Evolutionary conservation across 148 eudicot species (phyloP), one percentile per base, ranked within the genome.

Genomic region (Chenopodium berlandieri): DNA sequence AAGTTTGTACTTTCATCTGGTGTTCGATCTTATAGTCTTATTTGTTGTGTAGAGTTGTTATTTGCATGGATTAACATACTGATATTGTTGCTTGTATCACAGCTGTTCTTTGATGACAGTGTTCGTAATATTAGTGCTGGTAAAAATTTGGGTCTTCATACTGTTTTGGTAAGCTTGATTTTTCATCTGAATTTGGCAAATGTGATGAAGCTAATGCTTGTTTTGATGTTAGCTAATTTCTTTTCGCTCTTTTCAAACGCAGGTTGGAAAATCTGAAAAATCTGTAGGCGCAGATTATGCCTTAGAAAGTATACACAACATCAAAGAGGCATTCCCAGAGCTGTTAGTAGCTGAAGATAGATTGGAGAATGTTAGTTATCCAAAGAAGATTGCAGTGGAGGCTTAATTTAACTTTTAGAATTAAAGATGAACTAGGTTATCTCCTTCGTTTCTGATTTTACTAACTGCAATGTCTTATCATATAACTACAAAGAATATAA

Each of bases 21-120:
- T 48, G 44, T 27, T 64, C 9, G 9, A 11, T 34, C 20, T 7
- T 14, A 1, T 7, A 12, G 54, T 12, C 5, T 27, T 27, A 27
- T 27, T 27, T 27, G 30, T 27, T 27, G 30, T 27, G 30, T 27
- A 27, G 16, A 63, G 30, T 11, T 11, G 2, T 13, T 32, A 11
- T 54, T 25, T 31, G 54, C 67, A 64, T 50, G 17, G 8, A 48
- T 58, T 78, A 16, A 73, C 46, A 64, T 63, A 34, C 1, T 13
- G n/a, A 46, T 44, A 65, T 46, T 7, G 47, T 7, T 69, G 32
- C 20, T 56, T 48, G 47, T 80, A 31, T 83, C 76, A 63, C 94
- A 95, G 97, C 67, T 95, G 80, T 95, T 95, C 86, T 95, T 95
- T 58, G 97, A 95, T 79, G 99, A 95, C 73, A 90, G 94, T 62